Base-by-base conservation (phyloP, 75 land plant species). In the Picea glauca region DNA sequence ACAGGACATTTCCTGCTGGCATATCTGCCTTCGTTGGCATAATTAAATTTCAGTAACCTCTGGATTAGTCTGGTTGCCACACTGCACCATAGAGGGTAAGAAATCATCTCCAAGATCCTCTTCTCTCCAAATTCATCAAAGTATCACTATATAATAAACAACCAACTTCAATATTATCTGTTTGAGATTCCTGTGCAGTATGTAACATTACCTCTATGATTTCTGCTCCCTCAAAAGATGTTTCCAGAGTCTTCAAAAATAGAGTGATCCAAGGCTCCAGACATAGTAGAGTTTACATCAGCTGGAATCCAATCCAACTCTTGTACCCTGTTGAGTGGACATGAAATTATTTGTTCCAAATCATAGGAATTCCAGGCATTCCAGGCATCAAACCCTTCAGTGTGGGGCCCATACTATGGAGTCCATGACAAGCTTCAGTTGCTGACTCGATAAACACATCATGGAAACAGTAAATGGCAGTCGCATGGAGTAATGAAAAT, bases 371-470 rank as follows among this genome's bases (percentile, higher is more conserved):
- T 26, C 26, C 26, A 26, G 26, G 26, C 26, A 26, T 26, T 26
- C 26, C 26, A 26, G 26, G 26, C 26, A 26, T 26, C 26, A 26
- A 26, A 26, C 26, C 99, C 86, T 76, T 98, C 99, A 31, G 99
- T 98, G 66, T 93, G 95, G 2, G 89, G 91, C 96, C 96, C 96
- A 93, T n/a, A 82, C 87, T 7, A 94, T 94, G 8, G 94, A 91
- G 67, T 93, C 99, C 99, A 98, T 95, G 0, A 98, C 99, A 78
- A 98, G 91, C 85, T 98, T 98, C 77, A 98, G 59, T 95, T 98
- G 99, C 99, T 98, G 91, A 83, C 93, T 86, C n/a, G 98, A 93
- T 68, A 98, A 95, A 85, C 59, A 98, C 76, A 59, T 98, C 99
- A 74, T 85, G 94, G 78, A 98, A 95, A 76, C 99, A 98, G 80